Percentiles rank a stretch among this genome's conserved stretches.
These are phyloP conservation scores for Fusarium sp. DNA, from an alignment of 2,329 filamentous ascomycete species.

Conservation along the genomic window DNA sequence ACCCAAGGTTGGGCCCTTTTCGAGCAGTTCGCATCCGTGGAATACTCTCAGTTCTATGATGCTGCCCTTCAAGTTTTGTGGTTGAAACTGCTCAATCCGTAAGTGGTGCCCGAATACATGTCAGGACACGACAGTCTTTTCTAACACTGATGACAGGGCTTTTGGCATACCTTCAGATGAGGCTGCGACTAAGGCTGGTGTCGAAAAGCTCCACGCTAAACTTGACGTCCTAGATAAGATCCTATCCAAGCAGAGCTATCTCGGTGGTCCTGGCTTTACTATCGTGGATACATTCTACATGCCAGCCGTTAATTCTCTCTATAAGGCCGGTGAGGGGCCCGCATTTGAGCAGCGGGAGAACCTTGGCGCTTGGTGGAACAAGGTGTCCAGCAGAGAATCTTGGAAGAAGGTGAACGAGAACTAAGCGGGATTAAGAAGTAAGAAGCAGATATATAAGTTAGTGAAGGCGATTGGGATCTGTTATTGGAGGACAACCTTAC, in stretches of 20 bases:
- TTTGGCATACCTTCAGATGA: neutral
- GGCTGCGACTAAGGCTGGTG: neutral
- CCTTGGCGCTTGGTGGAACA: neutral
- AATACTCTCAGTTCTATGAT: neutral
- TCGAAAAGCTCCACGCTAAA: neutral
- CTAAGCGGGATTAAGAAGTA: neutral
- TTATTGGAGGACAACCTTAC: no score
- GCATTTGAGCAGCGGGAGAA: neutral
- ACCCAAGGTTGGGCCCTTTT: neutral
- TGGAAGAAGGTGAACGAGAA: neutral
- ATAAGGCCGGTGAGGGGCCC: neutral
- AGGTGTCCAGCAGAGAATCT: neutral
- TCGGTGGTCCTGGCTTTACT: neutral
- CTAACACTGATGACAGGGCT: neutral
- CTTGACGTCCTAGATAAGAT: neutral
- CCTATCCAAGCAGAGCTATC: neutral
- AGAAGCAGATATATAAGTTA: no score
- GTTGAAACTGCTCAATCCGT: neutral
- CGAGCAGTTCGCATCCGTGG: neutral
- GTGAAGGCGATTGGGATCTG: no score
- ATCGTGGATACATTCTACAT: neutral
- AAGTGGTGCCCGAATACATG: neutral
- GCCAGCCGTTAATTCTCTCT: neutral
- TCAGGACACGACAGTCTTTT: neutral
- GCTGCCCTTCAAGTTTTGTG: neutral